Evolutionary conservation across 129 eudicot genomes (phyloP).

Genomic region (Mikania micrantha): DNA sequence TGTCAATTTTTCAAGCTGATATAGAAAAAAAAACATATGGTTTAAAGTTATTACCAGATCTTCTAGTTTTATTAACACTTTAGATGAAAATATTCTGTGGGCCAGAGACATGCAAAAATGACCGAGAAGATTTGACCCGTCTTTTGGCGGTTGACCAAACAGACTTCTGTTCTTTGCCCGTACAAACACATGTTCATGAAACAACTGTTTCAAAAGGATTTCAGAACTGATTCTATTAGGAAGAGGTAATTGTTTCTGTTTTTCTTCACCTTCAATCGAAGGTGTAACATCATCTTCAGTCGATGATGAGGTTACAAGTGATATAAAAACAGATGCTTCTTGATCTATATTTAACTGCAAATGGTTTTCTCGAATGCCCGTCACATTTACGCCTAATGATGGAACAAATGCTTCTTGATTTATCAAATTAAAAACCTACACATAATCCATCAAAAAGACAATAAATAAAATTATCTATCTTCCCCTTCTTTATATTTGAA

Average conservation of each 20-base stretch:
- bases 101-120: constrained; percentile 92
- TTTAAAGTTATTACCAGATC: constrained; percentile 47
- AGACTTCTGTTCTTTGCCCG: constrained; percentile 55
- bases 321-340: constrained; percentile 72
- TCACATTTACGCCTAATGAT: constrained; percentile 57
- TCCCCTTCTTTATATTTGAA: neutral
- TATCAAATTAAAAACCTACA: constrained; percentile 82
- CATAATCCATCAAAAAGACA: neutral
- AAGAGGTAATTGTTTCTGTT: constrained; percentile 24
- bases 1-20: neutral
- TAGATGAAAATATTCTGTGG: constrained; percentile 75
- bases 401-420: constrained; percentile 86
- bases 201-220: constrained; percentile 69
- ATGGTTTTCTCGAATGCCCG: constrained; percentile 84
- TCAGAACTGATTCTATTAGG: constrained; percentile 58
- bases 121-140: constrained; percentile 61
- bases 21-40: neutral
- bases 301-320: constrained; percentile 58
- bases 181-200: constrained; percentile 75
- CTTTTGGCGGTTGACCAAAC: constrained; percentile 45
- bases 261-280: constrained; percentile 36
- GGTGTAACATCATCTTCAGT: constrained; percentile 29
- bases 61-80: constrained; percentile 68
- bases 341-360: constrained; percentile 58
- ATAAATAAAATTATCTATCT: neutral